phyloP scores from a whole-genome alignment of 139 green algal genomes.

The Picochlorum sp. region DNA sequence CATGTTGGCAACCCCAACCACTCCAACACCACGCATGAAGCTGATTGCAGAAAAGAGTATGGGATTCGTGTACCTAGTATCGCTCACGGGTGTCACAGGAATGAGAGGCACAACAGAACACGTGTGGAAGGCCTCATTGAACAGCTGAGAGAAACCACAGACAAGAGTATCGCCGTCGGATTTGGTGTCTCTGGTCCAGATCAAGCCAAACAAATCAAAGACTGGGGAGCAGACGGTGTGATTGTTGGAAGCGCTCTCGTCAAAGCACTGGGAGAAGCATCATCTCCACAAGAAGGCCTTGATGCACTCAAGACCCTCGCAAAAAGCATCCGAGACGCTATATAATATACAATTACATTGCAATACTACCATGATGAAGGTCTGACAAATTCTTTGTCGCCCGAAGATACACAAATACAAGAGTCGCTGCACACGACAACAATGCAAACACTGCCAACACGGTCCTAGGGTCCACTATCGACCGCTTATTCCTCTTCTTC shows the following conservation, averaged over 20 bases:
- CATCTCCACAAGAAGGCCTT: conserved; percentile 47
- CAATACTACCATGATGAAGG: neutral
- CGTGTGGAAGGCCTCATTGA: conserved; percentile 77
- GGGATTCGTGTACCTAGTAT: conserved; percentile 99
- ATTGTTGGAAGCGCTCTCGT: conserved; percentile 94
- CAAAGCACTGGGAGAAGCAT: conserved; percentile 66
- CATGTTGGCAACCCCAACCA: conserved; percentile 88
- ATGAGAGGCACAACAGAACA: conserved; percentile 46
- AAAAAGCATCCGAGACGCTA: conserved; percentile 29
- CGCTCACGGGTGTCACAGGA: conserved; percentile 82
- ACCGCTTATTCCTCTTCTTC: conserved; percentile 18
- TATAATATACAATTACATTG: conserved; percentile 12
- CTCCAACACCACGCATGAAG: conserved; percentile 48
- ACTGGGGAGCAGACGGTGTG: conserved; percentile 94
- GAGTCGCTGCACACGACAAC: conserved; percentile 32
- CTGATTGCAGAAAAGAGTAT: conserved; percentile 75
- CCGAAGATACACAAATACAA: conserved; percentile 39
- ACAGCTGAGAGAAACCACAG: conserved; percentile 60
- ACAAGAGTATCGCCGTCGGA: conserved; percentile 84
- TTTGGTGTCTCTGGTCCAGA: conserved; percentile 90
- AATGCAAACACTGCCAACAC: conserved; percentile 36
- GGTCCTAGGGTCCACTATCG: conserved; percentile 21
- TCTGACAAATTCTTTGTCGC: conserved; percentile 10
- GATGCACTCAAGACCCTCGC: conserved; percentile 50
- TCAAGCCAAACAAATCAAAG: conserved; percentile 66